phyloP scores from a whole-genome alignment of 208 protist species.

The Herpetomonas samuelpessoai region DNA sequence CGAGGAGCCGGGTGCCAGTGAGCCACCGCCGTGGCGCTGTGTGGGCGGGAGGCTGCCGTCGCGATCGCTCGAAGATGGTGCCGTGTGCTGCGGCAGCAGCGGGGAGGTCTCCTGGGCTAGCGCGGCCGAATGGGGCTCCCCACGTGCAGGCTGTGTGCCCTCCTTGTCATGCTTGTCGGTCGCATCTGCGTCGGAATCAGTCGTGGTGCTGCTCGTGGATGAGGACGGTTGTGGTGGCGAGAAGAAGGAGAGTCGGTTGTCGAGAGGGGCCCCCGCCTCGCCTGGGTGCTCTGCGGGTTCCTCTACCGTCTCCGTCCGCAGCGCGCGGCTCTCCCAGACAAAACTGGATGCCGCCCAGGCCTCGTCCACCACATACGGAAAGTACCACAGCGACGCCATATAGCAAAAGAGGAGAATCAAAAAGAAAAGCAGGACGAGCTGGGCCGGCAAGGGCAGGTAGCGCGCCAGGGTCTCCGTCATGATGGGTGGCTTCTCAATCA shows the following conservation, averaged over 20 bases:
- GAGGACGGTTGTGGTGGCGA: not conserved
- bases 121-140: no score
- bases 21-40: slow-evolving; percentile 3
- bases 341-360: slow-evolving; percentile 37
- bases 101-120: not conserved
- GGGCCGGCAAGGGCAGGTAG: slow-evolving; percentile 39
- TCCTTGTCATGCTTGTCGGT: not conserved
- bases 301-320: slow-evolving; percentile 44
- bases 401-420: slow-evolving; percentile 45
- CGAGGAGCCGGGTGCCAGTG: slow-evolving; percentile 13
- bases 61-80: not conserved
- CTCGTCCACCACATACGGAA: slow-evolving; percentile 44
- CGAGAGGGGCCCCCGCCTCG: slow-evolving; percentile 5
- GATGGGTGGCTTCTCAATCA: slow-evolving; percentile 73
- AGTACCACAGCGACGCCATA: slow-evolving; percentile 22
- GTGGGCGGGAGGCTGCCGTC: not conserved
- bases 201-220: not conserved
- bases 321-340: slow-evolving; percentile 61
- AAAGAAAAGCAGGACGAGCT: slow-evolving; percentile 45
- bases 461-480: slow-evolving; percentile 50
- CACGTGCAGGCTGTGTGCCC: not conserved
- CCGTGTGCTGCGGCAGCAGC: not conserved
- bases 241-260: not conserved
- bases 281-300: not conserved
- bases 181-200: not conserved